phyloP scores from a whole-genome alignment of 768 basidiomycete species.

The Podaxis sp. region DNA sequence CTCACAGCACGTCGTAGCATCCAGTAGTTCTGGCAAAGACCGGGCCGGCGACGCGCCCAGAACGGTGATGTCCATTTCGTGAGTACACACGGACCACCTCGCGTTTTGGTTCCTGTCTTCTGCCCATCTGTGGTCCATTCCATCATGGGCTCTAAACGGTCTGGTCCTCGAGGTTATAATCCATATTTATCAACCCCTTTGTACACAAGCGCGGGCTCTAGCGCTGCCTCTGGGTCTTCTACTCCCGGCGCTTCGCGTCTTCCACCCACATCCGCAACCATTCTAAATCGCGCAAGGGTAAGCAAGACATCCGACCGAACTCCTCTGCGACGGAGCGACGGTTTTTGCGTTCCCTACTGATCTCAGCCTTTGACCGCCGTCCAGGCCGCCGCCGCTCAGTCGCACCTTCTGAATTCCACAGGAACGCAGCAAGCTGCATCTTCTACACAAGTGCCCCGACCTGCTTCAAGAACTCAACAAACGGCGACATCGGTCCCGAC shows the following conservation, averaged over 20 bases:
- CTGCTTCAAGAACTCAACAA: background rate
- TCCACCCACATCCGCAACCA: background rate
- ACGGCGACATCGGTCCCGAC: background rate
- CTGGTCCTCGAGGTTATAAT: background rate
- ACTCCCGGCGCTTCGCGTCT: background rate
- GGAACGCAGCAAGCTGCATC: background rate
- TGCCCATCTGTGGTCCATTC: background rate
- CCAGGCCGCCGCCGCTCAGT: background rate
- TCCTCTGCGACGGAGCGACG: background rate
- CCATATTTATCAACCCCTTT: background rate
- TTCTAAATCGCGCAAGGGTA: background rate
- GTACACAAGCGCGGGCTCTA: background rate
- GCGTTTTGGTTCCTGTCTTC: background rate
- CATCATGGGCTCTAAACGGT: conserved; percentile 10
- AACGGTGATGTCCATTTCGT: too few species aligned
- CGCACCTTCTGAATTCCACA: background rate
- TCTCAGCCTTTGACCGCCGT: background rate
- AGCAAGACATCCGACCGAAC: background rate
- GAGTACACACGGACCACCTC: background rate
- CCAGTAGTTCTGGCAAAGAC: background rate
- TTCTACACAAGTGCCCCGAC: background rate
- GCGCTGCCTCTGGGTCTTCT: background rate
- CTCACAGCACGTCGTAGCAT: too few species aligned
- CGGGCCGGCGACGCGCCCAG: conserved; percentile 3
- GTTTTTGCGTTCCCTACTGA: background rate